Base-by-base conservation (phyloP, 139 green algal species). In the Auxenochlorella protothecoides region DNA sequence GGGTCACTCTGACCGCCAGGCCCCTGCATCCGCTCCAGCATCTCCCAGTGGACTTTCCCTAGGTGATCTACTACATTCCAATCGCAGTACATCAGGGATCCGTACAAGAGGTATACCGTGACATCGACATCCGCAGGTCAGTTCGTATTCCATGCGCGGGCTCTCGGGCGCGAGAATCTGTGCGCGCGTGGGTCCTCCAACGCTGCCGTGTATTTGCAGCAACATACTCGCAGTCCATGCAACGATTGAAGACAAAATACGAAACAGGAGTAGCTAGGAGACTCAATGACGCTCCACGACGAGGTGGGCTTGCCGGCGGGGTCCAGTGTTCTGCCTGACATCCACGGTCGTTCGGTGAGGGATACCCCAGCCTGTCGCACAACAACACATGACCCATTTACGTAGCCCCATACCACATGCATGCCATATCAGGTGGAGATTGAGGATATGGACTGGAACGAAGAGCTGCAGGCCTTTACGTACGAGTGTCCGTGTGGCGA, bases 371-470 rank as follows among this genome's bases (percentile, higher is more conserved):
- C 27, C 27, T 44, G 27, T 44, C 27, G 27, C 27, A 44, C 27
- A 44, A 44, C 27, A 62, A 62, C 9, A 62, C 9, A 15, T 62
- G 57, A 11, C 9, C 9, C 57, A 62, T 62, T 62, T 2, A 62
- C 57, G 57, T 62, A 15, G 57, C 9, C 27, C 27, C 27, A 62
- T 62, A 11, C 9, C 57, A 11, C 57, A 53, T 66, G 8, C n/a
- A 88, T 92, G 86, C 82, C 79, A 16, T 93, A 97, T 12, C 92
- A 98, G 71, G 81, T 98, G 0, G 93, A 99, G 63, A 95, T 99
- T 55, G 90, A 98, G 79, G 94, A 99, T 70, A 99, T 99, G 91
- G 81, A 89, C 3, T 98, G 91, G 89, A 86, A 86, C 74, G 89
- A 94, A 63, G 83, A 95, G 55, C 81, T 97, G 66, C 72, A 92